Evolutionary conservation across 2,329 filamentous ascomycete species (phyloP).

Genomic region (Orbilia brochopaga): DNA sequence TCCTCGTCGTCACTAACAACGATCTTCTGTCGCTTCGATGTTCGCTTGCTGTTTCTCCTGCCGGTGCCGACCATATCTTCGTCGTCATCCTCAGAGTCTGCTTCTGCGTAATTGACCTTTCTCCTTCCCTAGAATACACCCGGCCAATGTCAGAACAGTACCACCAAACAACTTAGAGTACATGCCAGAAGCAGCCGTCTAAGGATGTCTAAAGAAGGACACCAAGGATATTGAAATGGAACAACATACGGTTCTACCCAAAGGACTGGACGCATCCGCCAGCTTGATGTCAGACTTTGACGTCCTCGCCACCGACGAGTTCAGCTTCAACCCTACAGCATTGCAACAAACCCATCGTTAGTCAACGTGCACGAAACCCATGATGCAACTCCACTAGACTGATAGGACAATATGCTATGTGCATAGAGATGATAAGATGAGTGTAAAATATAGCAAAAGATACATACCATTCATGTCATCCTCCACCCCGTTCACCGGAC

Average conservation of each 20-base stretch:
- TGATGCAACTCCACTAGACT: background rate
- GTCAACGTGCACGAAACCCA: too few relatives aligned
- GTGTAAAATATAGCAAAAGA: too few relatives aligned
- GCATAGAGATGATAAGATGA: background rate
- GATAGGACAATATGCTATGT: background rate
- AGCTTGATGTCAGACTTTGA: conserved; percentile 28
- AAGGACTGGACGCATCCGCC: conserved; percentile 41
- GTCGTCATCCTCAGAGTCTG: conserved; percentile 79
- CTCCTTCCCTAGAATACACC: conserved; percentile 64
- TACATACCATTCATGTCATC: conserved; percentile 43
- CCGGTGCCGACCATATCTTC: conserved; percentile 61
- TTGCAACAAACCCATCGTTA: background rate
- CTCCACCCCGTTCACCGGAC: conserved; percentile 33
- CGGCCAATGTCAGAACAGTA: background rate
- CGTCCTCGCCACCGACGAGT: conserved; percentile 33
- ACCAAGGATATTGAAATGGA: background rate
- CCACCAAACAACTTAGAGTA: background rate
- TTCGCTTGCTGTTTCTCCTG: conserved; percentile 64
- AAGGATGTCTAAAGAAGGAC: too few relatives aligned
- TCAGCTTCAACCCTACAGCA: conserved; percentile 29
- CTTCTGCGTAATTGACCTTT: conserved; percentile 81
- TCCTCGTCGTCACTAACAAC: conserved; percentile 73
- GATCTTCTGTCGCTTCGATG: conserved; percentile 64
- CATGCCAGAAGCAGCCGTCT: background rate
- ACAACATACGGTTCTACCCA: conserved; percentile 28